Conservation (phyloP, 2,329 filamentous ascomycete genomes). For the Chrysosporium queenslandicum region DNA sequence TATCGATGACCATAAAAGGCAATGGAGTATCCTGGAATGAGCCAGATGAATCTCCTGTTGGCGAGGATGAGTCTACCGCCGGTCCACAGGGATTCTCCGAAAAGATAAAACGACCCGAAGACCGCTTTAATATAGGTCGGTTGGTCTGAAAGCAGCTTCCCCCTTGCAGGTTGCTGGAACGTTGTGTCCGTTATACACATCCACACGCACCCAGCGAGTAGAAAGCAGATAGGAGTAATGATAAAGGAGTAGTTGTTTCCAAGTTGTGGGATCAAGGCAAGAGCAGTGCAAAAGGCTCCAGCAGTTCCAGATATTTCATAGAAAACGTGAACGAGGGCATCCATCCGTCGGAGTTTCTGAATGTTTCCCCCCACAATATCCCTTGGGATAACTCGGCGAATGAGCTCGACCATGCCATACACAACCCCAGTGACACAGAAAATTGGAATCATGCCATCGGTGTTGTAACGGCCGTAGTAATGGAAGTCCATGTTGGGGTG, state of each 20-base stretch:
- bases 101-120: constrained; percentile 35
- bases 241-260: constrained; percentile 46
- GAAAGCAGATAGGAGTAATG: constrained; percentile 43
- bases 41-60: constrained; percentile 42
- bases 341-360: constrained; percentile 42
- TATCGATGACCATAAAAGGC: constrained; percentile 44
- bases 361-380: constrained; percentile 45
- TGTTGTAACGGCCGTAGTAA: constrained; percentile 42
- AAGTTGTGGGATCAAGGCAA: constrained; percentile 42
- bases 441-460: constrained; percentile 43
- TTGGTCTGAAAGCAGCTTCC: constrained; percentile 18
- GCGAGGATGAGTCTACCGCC: constrained; percentile 41
- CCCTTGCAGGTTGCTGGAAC: constrained; percentile 17
- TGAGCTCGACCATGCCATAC: constrained; percentile 45
- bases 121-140: constrained; percentile 33
- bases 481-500: constrained; percentile 33
- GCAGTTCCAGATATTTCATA: constrained; percentile 42
- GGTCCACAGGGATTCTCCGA: constrained; percentile 40
- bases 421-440: constrained; percentile 37
- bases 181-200: constrained; percentile 39
- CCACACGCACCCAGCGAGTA: constrained; percentile 35
- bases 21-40: constrained; percentile 42
- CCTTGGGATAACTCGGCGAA: constrained; percentile 42
- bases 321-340: constrained; percentile 40
- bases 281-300: constrained; percentile 41